Evolutionary conservation across 371 early-diverging fungal species (phyloP).

Genomic region (Dichotomocladium elegans): DNA sequence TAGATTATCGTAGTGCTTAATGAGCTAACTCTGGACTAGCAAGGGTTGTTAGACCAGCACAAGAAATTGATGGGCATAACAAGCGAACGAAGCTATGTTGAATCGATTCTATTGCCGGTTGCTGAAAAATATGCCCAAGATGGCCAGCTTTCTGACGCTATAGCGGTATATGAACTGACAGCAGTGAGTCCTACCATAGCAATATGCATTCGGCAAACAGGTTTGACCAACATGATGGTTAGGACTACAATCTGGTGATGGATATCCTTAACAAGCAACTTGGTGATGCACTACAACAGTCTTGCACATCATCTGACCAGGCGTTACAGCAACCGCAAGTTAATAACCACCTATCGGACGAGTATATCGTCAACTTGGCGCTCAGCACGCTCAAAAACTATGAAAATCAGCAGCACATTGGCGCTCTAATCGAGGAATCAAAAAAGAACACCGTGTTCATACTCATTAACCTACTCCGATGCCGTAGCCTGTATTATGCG

Average conservation of each 20-base stretch:
- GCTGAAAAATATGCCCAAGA: slow-evolving; percentile 67
- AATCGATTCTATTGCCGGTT: slow-evolving; percentile 56
- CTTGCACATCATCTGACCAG: neutral
- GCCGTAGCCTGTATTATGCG: slow-evolving; percentile 11
- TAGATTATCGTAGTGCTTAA: neutral
- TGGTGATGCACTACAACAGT: slow-evolving; percentile 31
- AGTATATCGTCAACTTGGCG: slow-evolving; percentile 8
- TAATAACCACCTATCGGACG: neutral
- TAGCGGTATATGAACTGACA: slow-evolving; percentile 72
- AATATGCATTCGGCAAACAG: neutral
- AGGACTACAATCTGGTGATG: slow-evolving; percentile 73
- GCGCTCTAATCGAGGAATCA: slow-evolving; percentile 7
- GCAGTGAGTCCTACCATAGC: slow-evolving; percentile 28
- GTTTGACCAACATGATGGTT: neutral
- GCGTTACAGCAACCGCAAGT: neutral
- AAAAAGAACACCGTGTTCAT: slow-evolving; percentile 12
- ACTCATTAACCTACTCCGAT: slow-evolving; percentile 9
- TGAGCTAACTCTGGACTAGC: slow-evolving; percentile 6
- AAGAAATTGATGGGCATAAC: slow-evolving; percentile 55
- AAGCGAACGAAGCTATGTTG: slow-evolving; percentile 53
- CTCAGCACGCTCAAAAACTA: slow-evolving; percentile 9
- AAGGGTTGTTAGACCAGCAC: slow-evolving; percentile 65
- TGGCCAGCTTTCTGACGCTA: slow-evolving; percentile 69
- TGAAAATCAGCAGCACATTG: slow-evolving; percentile 16
- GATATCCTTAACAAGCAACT: slow-evolving; percentile 73